Base-by-base conservation (phyloP, 31 red algal species). In the Asparagopsis taxiformis region DNA sequence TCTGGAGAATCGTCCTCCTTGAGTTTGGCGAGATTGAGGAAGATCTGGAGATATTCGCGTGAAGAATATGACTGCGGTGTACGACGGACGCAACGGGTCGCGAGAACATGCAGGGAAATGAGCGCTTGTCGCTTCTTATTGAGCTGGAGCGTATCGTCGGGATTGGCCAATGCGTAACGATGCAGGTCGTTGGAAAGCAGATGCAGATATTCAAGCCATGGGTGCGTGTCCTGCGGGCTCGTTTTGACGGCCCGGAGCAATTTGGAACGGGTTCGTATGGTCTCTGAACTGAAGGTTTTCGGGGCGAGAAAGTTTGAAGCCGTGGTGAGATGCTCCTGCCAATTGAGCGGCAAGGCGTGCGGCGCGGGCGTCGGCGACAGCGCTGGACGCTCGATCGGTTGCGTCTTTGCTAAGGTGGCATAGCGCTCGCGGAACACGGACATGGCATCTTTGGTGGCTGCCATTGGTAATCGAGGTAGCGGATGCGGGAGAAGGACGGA, bases 11-110 rank as follows among this genome's bases (percentile, higher is more conserved):
- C 74, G 19, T 62, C 65, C 2, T 65, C 59, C 55, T n/a, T n/a
- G n/a, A 86, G 51, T 10, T 69, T 55, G 35, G 75, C 75, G 60
- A 80, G 59, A 36, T 74, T 59, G 17, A 89, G 68, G 75, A 74
- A 89, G 28, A 89, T 34, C 64, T 72, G 75, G 32, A 74, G 28
- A 28, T 79, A 79, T 3, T 49, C 50, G 43, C 75, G 61, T 17
- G 74, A 71, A 36, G n/a, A n/a, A n/a, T n/a, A n/a, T n/a, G n/a
- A n/a, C n/a, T n/a, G n/a, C n/a, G n/a, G n/a, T n/a, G n/a, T n/a
- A n/a, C n/a, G n/a, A n/a, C n/a, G n/a, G n/a, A n/a, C n/a, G n/a
- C n/a, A 30, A 37, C 58, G 30, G 21, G 75, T 89, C 1, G 74
- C 85, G 17, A 32, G 74, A 28, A 74, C 75, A 60, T 80, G 74